Conservation (phyloP, 768 basidiomycete genomes). For the Hysterangium stoloniferum region DNA sequence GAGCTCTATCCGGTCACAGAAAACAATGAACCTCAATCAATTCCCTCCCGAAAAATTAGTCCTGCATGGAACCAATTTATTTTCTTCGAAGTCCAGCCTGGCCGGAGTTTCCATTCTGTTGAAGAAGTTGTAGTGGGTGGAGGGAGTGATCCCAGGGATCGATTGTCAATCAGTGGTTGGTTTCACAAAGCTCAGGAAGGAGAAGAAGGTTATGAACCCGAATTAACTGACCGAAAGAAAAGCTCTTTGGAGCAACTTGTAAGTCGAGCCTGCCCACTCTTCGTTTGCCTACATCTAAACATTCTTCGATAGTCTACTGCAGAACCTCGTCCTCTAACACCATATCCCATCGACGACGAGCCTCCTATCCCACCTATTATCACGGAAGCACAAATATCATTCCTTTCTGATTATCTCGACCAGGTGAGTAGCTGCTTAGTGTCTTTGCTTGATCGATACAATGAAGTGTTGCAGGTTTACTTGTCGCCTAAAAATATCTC, state of each 20-base stretch:
- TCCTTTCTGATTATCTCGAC: slow-evolving; percentile 81
- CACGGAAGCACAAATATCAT: slow-evolving; percentile 50
- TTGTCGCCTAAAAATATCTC: slow-evolving; percentile 76
- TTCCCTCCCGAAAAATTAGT: slow-evolving; percentile 60
- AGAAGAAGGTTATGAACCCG: slow-evolving; percentile 75
- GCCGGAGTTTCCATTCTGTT: slow-evolving; percentile 91
- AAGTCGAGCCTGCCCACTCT: slow-evolving; percentile 26
- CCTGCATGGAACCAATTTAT: slow-evolving; percentile 88
- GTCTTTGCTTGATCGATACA: background rate
- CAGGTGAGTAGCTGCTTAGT: slow-evolving; percentile 32
- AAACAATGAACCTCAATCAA: slow-evolving; percentile 56
- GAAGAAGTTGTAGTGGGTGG: slow-evolving; percentile 88
- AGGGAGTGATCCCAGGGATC: slow-evolving; percentile 56
- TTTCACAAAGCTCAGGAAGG: slow-evolving; percentile 90
- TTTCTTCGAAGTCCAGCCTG: slow-evolving; percentile 90
- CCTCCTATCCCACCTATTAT: slow-evolving; percentile 46
- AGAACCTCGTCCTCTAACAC: slow-evolving; percentile 27
- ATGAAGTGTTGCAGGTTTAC: slow-evolving; percentile 38
- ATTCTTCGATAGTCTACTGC: slow-evolving; percentile 15
- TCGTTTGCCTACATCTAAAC: background rate
- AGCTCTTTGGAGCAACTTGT: slow-evolving; percentile 93
- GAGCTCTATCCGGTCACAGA: slow-evolving; percentile 84
- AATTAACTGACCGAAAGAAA: slow-evolving; percentile 42
- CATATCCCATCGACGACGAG: slow-evolving; percentile 31
- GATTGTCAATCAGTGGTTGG: slow-evolving; percentile 93